phyloP scores from a whole-genome alignment of 2,329 filamentous ascomycete species.

The Fusarium gaditjirri region DNA sequence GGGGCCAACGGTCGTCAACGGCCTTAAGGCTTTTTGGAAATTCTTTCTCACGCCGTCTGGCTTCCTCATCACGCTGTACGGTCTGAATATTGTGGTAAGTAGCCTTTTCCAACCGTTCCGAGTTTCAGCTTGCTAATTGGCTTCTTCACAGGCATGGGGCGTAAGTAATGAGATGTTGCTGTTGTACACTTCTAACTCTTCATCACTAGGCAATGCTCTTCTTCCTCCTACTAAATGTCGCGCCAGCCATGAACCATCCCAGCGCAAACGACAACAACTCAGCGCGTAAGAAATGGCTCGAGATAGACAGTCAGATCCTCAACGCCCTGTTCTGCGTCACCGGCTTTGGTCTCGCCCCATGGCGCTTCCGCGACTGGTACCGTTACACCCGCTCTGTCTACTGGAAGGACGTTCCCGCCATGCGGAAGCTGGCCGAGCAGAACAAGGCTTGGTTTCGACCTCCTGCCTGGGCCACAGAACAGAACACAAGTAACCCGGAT shows the following conservation, averaged over 20 bases:
- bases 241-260: conserved; percentile 1
- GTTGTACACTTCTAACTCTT: not conserved
- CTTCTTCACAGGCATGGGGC: not conserved
- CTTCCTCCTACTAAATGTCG: not conserved
- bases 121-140: too few relatives aligned
- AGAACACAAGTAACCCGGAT: not conserved
- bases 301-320: conserved; percentile 80
- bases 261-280: conserved; percentile 72
- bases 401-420: not conserved
- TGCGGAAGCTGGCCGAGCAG: not conserved
- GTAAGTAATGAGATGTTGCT: not conserved
- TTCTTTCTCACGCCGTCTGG: conserved; percentile 55
- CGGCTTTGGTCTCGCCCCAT: conserved; percentile 83
- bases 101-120: not conserved
- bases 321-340: conserved; percentile 89
- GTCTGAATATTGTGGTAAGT: not conserved
- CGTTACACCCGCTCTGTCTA: not conserved
- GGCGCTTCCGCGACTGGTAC: conserved; percentile 73
- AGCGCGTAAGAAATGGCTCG: conserved; percentile 81
- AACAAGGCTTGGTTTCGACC: conserved; percentile 4
- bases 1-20: not conserved
- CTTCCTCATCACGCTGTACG: not conserved
- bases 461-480: not conserved
- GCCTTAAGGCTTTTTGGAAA: not conserved
- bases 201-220: not conserved